These are phyloP conservation scores for Amanita pseudoporphyria DNA, from an alignment of 768 basidiomycete genomes.

Conservation along the genomic window DNA sequence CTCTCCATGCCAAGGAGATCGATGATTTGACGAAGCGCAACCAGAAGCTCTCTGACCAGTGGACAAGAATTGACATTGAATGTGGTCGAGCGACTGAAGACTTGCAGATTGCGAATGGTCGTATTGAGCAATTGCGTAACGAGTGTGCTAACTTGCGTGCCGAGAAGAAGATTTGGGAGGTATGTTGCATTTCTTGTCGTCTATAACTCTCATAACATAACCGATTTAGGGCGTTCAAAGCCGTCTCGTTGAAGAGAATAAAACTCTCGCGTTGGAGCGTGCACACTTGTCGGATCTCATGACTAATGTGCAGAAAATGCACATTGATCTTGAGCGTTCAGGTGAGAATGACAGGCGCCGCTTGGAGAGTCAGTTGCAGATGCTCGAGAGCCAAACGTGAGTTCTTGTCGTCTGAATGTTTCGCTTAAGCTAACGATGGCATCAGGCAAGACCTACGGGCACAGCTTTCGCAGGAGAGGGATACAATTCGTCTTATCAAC, in stretches of 20 bases:
- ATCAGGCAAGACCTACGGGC: conserved; percentile 62
- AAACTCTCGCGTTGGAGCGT: conserved; percentile 67
- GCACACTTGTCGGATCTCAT: conserved; percentile 83
- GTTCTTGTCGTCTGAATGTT: conserved; percentile 14
- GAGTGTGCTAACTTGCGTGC: conserved; percentile 84
- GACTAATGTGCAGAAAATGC: conserved; percentile 85
- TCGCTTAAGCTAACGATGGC: neutral
- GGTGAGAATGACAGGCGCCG: conserved; percentile 76
- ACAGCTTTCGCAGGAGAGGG: conserved; percentile 68
- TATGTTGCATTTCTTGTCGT: conserved; percentile 20
- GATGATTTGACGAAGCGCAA: conserved; percentile 61
- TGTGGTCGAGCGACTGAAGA: conserved; percentile 62
- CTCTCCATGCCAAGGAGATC: conserved; percentile 52
- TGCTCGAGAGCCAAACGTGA: conserved; percentile 73
- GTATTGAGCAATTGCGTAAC: conserved; percentile 70
- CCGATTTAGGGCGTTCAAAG: conserved; percentile 58
- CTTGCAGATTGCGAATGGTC: conserved; percentile 44
- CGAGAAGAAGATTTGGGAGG: conserved; percentile 93
- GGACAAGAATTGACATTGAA: conserved; percentile 67
- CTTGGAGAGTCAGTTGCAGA: conserved; percentile 69
- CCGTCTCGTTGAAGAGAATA: conserved; percentile 82
- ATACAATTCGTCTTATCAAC: conserved; percentile 59
- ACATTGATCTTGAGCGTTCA: conserved; percentile 76
- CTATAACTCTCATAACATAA: neutral
- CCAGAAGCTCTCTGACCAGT: conserved; percentile 63